Evolutionary conservation across 352 stramenopile genomes (phyloP).

Genomic region (Phytophthora multivora): DNA sequence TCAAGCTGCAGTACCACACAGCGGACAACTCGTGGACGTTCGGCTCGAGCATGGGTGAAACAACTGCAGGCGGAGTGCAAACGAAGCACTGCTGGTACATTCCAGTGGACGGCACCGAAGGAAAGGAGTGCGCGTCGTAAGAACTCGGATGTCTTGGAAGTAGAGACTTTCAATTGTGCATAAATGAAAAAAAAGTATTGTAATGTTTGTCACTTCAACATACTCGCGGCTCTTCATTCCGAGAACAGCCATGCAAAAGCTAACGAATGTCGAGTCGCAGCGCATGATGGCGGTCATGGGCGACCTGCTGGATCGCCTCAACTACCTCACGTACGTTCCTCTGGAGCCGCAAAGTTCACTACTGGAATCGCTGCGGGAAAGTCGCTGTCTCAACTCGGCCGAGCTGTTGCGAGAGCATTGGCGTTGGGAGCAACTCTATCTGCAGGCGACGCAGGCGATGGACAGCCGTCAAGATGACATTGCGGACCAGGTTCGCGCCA

Average conservation of each 20-base stretch:
- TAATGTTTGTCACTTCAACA: background rate
- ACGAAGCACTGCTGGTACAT: slow-evolving; percentile 77
- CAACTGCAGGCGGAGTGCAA: slow-evolving; percentile 46
- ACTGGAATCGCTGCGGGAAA: slow-evolving; percentile 61
- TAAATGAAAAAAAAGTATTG: no score
- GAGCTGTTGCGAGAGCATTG: slow-evolving; percentile 76
- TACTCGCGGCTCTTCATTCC: slow-evolving; percentile 17
- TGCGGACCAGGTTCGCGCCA: slow-evolving; percentile 74
- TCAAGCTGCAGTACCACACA: slow-evolving; percentile 68
- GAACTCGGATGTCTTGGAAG: background rate
- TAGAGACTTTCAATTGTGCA: no score
- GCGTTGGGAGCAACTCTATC: slow-evolving; percentile 78
- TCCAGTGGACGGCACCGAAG: slow-evolving; percentile 43
- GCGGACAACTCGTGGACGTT: slow-evolving; percentile 60
- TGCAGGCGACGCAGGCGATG: slow-evolving; percentile 63
- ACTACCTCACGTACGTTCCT: slow-evolving; percentile 87
- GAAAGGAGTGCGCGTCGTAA: slow-evolving; percentile 19
- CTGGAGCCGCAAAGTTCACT: slow-evolving; percentile 61
- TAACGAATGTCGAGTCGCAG: slow-evolving; percentile 90
- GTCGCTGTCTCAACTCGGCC: slow-evolving; percentile 60
- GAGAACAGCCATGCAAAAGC: slow-evolving; percentile 72
- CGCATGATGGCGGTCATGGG: slow-evolving; percentile 89
- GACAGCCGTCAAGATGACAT: slow-evolving; percentile 72
- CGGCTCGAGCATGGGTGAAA: slow-evolving; percentile 37
- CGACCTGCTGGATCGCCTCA: slow-evolving; percentile 82